Evolutionary conservation across 1,139 yeast genomes (phyloP), one percentile per base, ranked within the genome.

Genomic region (Lodderomyces metapsilosis): DNA sequence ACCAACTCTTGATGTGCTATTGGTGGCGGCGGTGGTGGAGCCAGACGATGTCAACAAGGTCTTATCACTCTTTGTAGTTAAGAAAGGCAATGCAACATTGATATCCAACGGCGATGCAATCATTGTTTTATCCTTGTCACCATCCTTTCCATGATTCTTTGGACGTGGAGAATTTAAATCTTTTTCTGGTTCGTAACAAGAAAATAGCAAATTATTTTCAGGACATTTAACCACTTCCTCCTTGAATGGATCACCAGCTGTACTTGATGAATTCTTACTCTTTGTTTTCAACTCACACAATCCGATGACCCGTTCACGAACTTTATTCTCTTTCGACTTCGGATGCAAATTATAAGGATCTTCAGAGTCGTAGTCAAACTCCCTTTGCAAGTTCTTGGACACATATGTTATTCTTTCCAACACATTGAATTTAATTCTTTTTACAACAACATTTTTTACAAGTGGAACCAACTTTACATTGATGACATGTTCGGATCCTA

Each of bases 391-490:
- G 50, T 75, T 74, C 45, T 75, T 78, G 2, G 86, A 82, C 3
- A 74, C 76, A 54, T 82, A 87, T 0, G 88, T 78, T 12, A 85
- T 78, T 45, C 83, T 75, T 58, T 89, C 96, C 46, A 83, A 65
- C 7, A 88, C 74, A 51, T 84, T 85, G 39, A 88, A 77, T 45
- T 83, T 79, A 39, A 89, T 74, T 51, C 95, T 69, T 51, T 86
- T 89, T 33, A 89, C 70, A 27, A 74, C 68, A 3, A 89, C 76
- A 48, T 81, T 78, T 57, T 84, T 84, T 3, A 79, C 80, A 45
- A 88, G 56, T 0, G 96, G 96, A 1, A 84, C 77, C 31, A 89
- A 68, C 57, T 84, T 86, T 50, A 89, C 74, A 51, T 81, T 81
- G 36, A 74, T 70, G 13, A 68, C 64, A 53, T 77, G 82, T 38